phyloP scores from a whole-genome alignment of 2,329 filamentous ascomycete genomes.

The Diplodia corticola region DNA sequence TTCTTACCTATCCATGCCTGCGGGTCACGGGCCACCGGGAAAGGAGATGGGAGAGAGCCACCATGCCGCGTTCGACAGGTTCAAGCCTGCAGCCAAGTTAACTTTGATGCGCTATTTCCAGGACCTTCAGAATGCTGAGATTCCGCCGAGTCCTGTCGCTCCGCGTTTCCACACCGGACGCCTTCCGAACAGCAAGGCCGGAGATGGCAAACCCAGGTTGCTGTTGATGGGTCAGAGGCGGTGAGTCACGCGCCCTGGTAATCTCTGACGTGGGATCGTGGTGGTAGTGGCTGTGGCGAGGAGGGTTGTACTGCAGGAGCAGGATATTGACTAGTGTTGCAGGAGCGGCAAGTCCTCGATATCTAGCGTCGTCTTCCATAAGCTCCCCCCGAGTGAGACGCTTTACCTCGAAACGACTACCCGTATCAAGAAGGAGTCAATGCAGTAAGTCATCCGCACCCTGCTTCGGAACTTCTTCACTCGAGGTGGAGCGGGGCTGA shows the following conservation, averaged over 20 bases:
- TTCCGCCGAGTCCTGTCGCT: conserved; percentile 39
- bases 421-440: conserved; percentile 88
- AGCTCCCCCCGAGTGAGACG: conserved; percentile 92
- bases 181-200: conserved; percentile 51
- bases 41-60: conserved; percentile 27
- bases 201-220: conserved; percentile 74
- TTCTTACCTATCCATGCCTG: conserved; percentile 30
- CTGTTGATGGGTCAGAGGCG: conserved; percentile 94
- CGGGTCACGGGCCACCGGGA: conserved; percentile 26
- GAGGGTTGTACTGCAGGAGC: conserved; percentile 1
- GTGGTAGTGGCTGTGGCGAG: background rate
- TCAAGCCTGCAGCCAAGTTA: conserved; percentile 43
- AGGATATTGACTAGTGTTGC: conserved; percentile 23
- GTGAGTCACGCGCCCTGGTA: conserved; percentile 51
- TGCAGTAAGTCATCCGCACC: conserved; percentile 67
- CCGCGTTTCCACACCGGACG: conserved; percentile 46
- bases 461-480: background rate
- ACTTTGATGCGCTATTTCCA: conserved; percentile 47
- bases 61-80: conserved; percentile 34
- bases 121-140: conserved; percentile 45
- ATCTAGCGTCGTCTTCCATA: conserved; percentile 98
- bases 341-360: conserved; percentile 99
- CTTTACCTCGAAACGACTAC: conserved; percentile 94
- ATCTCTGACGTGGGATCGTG: conserved; percentile 6
- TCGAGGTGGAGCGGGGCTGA: background rate